Base-by-base conservation (phyloP, 2,329 filamentous ascomycete genomes). In the Fusarium avenaceum region DNA sequence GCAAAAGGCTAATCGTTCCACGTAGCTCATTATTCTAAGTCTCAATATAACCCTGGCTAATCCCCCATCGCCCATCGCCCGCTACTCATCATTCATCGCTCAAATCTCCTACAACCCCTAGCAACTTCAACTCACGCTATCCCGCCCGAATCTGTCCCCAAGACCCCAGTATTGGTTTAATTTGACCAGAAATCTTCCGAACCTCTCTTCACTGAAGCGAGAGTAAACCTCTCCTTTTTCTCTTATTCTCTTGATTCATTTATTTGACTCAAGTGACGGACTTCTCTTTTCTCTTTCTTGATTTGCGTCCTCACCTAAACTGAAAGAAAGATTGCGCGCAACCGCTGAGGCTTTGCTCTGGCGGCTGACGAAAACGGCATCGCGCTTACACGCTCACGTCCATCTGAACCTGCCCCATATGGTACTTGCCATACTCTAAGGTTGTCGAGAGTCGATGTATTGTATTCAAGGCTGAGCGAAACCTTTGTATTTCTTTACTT, bases 381-480 rank as follows among this genome's bases (percentile, higher is more conserved):
- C 69, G 65, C 61, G 67, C 72, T 74, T 74, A 72, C 68, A 74
- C 40, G 44, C 51, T 70, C 42, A 58, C 64, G 35, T 47, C 45
- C 51, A 62, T 52, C 47, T 61, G 52, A 69, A 63, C 68, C 65
- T 73, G 65, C 71, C 71, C 46, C 45, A 71, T 74, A 61, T 43
- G 65, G 65, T 55, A 64, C 32, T 47, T 43, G 19, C 26, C 35
- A 46, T 33, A 45, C 57, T 33, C 45, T 45, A 55, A 30, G 28
- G 10, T 30, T 30, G 33, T 54, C 40, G 32, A 54, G 55, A 57
- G 54, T 69, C 61, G 61, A 69, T 65, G 63, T 67, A 62, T 46
- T 65, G 61, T 65, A 62, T 46, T 56, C 56, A 68, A 44, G 67
- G 56, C 67, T 71, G 48, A 40, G 53, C 50, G 32, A 59, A 52